phyloP scores from a whole-genome alignment of 768 basidiomycete species.

The Cytidiella melzeri region DNA sequence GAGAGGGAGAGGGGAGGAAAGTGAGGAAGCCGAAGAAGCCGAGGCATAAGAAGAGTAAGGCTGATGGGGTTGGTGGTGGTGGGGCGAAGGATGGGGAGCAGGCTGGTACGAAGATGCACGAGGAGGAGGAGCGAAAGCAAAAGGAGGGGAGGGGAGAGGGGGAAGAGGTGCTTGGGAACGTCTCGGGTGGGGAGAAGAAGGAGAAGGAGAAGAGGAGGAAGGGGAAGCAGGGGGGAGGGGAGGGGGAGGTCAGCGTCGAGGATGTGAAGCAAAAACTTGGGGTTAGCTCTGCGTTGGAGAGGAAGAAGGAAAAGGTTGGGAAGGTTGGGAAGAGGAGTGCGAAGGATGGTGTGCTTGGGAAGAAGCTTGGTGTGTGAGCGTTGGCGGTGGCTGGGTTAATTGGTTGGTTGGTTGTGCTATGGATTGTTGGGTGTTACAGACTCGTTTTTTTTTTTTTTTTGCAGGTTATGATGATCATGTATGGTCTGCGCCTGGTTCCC shows the following conservation, averaged over 20 bases:
- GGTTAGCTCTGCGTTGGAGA: constrained; percentile 34
- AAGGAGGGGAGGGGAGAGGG: constrained; percentile 1
- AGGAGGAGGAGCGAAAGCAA: constrained; percentile 1
- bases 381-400: background rate
- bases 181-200: background rate
- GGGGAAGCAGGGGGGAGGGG: constrained; percentile 15
- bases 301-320: constrained; percentile 48
- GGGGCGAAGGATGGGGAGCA: background rate
- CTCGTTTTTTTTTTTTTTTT: too few species aligned
- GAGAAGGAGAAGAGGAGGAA: constrained; percentile 18
- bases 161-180: background rate
- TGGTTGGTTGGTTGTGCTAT: background rate
- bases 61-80: background rate
- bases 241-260: constrained; percentile 1
- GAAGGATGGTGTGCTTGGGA: constrained; percentile 51
- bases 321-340: constrained; percentile 37
- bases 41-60: constrained; percentile 1
- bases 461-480: too few species aligned
- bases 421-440: too few species aligned
- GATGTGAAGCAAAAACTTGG: constrained; percentile 46
- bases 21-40: constrained; percentile 5
- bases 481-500: too few species aligned
- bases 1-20: background rate
- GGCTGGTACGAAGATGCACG: constrained; percentile 4
- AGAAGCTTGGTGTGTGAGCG: constrained; percentile 25